Conservation (phyloP, 208 protist species). For the Acanthamoeba castellanii region DNA sequence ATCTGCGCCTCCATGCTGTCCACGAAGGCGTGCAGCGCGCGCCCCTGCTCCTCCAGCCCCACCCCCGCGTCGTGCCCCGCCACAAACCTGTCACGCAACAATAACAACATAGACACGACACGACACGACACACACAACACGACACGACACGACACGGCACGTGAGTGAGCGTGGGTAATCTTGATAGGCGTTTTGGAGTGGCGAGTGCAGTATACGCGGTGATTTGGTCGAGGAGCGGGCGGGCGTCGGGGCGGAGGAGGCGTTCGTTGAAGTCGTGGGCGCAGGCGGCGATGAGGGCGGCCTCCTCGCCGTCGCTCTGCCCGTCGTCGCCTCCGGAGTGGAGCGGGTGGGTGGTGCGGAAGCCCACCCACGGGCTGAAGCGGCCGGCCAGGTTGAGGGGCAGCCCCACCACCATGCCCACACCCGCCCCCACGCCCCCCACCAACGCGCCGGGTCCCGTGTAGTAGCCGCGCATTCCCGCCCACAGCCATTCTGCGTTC, state of each 20-base stretch:
- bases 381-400: no score
- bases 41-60: background rate
- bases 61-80: background rate
- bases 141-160: no score
- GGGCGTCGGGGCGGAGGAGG: background rate
- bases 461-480: no score
- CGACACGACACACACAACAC: no score
- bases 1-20: background rate
- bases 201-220: background rate
- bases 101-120: background rate
- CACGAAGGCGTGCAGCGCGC: background rate
- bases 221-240: background rate
- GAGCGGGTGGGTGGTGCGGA: no score
- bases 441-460: no score
- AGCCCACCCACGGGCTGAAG: no score
- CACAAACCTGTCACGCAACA: background rate
- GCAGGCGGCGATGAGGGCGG: background rate
- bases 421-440: no score
- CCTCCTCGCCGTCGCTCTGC: background rate
- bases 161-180: no score
- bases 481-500: no score
- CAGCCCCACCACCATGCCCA: no score
- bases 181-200: no score
- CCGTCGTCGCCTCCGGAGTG: background rate
- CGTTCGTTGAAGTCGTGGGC: background rate